Evolutionary conservation across 2,329 filamentous ascomycete genomes (phyloP).

Genomic region (Emydomyces testavorans): DNA sequence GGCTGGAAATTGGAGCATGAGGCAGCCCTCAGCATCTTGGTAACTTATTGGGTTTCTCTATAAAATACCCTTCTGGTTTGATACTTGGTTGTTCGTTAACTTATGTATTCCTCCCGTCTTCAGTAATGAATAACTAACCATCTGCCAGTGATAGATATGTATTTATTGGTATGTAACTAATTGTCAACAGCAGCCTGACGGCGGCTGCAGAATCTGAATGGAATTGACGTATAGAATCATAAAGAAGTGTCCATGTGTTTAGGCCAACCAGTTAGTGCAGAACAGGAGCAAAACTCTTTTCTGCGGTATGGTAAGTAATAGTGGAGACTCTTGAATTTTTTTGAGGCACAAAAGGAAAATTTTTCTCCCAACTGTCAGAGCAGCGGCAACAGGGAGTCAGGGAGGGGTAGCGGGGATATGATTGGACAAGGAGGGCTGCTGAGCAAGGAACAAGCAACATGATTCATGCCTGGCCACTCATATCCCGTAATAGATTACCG

Average conservation of each 20-base stretch:
- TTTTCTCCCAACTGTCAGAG: neutral
- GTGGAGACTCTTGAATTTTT: neutral
- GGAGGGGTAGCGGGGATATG: neutral
- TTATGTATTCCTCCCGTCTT: too few species aligned
- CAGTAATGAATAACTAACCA: too few species aligned
- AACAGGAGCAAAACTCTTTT: neutral
- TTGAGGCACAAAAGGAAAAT: neutral
- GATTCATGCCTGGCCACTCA: neutral
- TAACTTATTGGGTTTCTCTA: neutral
- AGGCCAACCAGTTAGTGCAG: neutral
- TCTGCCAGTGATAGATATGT: too few species aligned
- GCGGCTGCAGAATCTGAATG: too few species aligned
- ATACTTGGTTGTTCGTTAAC: too few species aligned
- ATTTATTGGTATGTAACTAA: too few species aligned
- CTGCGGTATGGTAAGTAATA: neutral
- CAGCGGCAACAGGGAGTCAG: slow-evolving; percentile 3
- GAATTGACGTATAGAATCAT: slow-evolving; percentile 5
- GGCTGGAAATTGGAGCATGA: neutral
- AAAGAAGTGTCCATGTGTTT: neutral
- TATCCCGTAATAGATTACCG: neutral
- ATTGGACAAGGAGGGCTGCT: neutral
- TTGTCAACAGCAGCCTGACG: neutral
- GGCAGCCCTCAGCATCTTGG: neutral
- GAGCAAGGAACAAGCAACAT: slow-evolving; percentile 3
- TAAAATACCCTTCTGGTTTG: too few species aligned